Base-by-base conservation (phyloP, 345 rosid species). In the Gossypium mustelinum region DNA sequence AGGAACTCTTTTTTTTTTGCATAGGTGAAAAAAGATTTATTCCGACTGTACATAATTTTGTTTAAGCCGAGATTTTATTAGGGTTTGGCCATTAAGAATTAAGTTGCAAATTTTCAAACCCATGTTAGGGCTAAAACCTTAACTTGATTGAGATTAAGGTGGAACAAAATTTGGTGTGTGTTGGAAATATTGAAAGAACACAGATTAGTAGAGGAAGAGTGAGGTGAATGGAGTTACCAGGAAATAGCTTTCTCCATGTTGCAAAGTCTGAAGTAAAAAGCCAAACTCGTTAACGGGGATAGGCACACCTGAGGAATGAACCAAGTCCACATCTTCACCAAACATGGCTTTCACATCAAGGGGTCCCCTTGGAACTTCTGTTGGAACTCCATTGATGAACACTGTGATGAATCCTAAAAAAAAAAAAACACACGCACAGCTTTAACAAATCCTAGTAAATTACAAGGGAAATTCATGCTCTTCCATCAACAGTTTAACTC, bases 241-340 rank as follows among this genome's bases (percentile, higher is more conserved):
- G 84, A 91, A 95, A 83, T 95, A 95, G 86, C 94, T 86, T 82
- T 95, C 97, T 47, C 99, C 98, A 73, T 88, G 94, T 66, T 90
- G 92, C 86, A 95, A 88, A 83, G 79, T 82, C 64, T 91, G 96
- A 83, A 91, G 82, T 79, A 85, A 72, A 59, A 83, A 84, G 43
- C 99, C 98, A 81, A 79, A 93, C 74, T 90, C 97, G 80, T 93
- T 89, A 8, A 78, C 73, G 24, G 98, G 98, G 22, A 95, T 61
- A 11, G 89, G 89, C 55, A 90, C 74, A 6, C 99, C 99, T 27
- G 97, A 88, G 60, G 97, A 86, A 76, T 95, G 90, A 55, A 95
- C 86, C 85, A 95, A 76, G 45, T 86, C 47, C 45, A 85, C 77
- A 83, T 89, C 97, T 81, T 89, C 81, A 45, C 97, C 98, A 79